Base-by-base conservation (phyloP, 805 yeast genomes). In the Metschnikowia kofuensis region DNA sequence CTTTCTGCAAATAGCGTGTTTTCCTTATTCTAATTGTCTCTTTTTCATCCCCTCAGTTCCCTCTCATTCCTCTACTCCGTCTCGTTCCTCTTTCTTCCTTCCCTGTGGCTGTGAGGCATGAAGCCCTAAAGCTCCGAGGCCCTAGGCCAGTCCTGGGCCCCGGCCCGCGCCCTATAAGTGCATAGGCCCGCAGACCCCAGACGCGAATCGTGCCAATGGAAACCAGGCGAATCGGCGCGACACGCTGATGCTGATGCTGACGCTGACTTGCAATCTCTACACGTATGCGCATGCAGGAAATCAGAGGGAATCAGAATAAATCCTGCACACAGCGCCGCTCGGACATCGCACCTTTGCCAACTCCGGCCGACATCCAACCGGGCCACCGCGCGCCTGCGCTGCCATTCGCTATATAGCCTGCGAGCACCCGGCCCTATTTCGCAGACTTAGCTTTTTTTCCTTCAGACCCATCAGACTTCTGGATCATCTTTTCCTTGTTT, bases 361-460 rank as follows among this genome's bases (percentile, higher is more conserved):
- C 49, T 49, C 65, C 66, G 66, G 66, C 66, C 57, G 59, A 62
- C 66, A 55, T 47, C 55, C 62, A 54, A 62, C 66, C 66, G 66
- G 11, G 49, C 36, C 38, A 39, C 40, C 45, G 47, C 41, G 7
- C 15, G 35, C 16, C 12, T 39, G 16, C 49, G 15, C 6, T 13
- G 36, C 32, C 5, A 9, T 30, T 3, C 32, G 32, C 32, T 34
- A 48, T 49, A 51, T 54, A 53, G 44, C 48, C 47, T 30, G 49
- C 42, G 45, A 28, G 37, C 41, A 32, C n/a, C 48, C 38, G 41
- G 41, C 42, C 28, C 30, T 29, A 27, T 6, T 4, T 28, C 11
- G 28, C n/a, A 30, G 11, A 28, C n/a, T 12, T 11, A 30, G 14
- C 14, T 40, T 40, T 29, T 44, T 44, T 42, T 37, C 29, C 29